Base-by-base conservation (phyloP, 1,139 yeast genomes). In the Candida labiduridarum region DNA sequence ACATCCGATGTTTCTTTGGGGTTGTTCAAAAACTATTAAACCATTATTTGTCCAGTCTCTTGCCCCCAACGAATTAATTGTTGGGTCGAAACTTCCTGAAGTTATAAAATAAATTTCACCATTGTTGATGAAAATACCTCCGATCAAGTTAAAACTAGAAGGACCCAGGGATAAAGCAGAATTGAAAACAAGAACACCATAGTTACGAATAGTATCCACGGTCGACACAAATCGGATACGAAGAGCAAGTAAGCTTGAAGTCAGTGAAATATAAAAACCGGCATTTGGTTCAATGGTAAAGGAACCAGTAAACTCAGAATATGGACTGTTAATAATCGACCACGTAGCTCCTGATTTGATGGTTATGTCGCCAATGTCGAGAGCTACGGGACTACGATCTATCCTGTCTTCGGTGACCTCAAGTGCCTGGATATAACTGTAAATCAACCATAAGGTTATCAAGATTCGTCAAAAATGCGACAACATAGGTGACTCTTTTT, bases 281-380 rank as follows among this genome's bases (percentile, higher is more conserved):
- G n/a, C 71, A 14, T 63, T 54, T 30, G 59, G 60, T 12, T 47
- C 39, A 14, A 54, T 52, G 14, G 52, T 40, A 30, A 70, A 57
- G 25, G 48, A 45, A n/a, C 73, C 72, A 27, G 59, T 57, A 44
- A 65, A 57, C 4, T 61, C 50, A 16, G 65, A 54, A 46, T 58
- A 47, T 19, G 66, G 65, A 52, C 68, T 69, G 53, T 70, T 59
- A 45, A 70, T 56, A 31, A 71, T 65, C 22, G 76, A 69, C 67
- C 69, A 71, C 52, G 61, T 68, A 15, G 61, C 71, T 44, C 67
- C 69, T 9, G 61, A 59, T n/a, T 60, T 55, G 45, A 71, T 59
- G 9, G 10, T 25, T 8, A 25, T 9, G 6, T 25, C 29, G 10
- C 29, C 29, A 25, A 25, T 4, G 22, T 19, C 4, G 22, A 19